Percentiles rank a stretch among this genome's conserved stretches.
phyloP scores from a whole-genome alignment of 1,284 basidiomycete genomes.

The Cutaneotrichosporon spelunceum region DNA sequence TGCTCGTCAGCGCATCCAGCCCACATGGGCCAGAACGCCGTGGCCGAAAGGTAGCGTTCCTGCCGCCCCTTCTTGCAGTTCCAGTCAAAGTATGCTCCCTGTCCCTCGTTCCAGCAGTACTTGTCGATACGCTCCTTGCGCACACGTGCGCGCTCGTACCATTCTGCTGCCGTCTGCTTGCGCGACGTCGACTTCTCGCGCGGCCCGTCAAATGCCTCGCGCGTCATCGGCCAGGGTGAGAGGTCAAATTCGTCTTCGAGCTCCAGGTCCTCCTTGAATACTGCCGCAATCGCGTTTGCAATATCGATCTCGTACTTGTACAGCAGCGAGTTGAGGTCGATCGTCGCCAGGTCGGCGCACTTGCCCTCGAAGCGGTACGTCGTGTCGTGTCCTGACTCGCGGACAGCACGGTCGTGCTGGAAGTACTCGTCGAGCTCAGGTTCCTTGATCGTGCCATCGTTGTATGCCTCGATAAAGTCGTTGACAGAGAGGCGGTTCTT shows the following conservation, averaged over 20 bases:
- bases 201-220: constrained; percentile 62
- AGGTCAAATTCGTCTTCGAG: constrained; percentile 88
- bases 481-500: constrained; percentile 93
- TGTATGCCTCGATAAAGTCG: constrained; percentile 97
- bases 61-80: constrained; percentile 87
- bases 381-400: constrained; percentile 95
- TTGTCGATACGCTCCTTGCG: constrained; percentile 82
- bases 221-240: constrained; percentile 83
- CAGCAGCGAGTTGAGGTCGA: constrained; percentile 82
- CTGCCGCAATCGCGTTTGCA: constrained; percentile 85
- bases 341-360: constrained; percentile 90
- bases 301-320: constrained; percentile 94
- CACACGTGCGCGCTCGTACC: constrained; percentile 82
- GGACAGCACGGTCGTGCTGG: constrained; percentile 89
- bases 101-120: constrained; percentile 95
- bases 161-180: constrained; percentile 73
- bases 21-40: constrained; percentile 95
- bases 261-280: constrained; percentile 87
- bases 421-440: constrained; percentile 95
- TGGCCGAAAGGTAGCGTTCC: constrained; percentile 91
- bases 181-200: constrained; percentile 64
- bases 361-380: constrained; percentile 92
- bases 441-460: constrained; percentile 75
- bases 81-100: constrained; percentile 93
- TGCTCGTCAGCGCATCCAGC: constrained; percentile 92